Evolutionary conservation across 495 filamentous ascomycete species (phyloP), one percentile per base, ranked within the genome.

Genomic region (Trichoderma asperelloides): DNA sequence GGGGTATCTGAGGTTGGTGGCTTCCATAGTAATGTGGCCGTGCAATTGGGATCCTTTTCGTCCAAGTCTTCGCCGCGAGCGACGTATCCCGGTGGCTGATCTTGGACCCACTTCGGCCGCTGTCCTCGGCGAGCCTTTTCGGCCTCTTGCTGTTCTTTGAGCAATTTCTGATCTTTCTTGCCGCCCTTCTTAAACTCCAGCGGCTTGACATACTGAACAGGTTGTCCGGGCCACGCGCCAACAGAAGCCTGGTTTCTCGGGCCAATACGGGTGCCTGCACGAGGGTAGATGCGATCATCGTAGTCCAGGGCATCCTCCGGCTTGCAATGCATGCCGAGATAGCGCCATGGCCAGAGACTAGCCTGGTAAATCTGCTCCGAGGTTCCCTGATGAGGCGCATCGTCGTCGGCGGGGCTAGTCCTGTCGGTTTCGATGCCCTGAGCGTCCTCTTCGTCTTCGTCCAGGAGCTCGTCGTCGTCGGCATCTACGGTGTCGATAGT

Each of bases 281-380:
- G 89, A 23, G 95, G 95, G 71, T 97, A 98, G 68, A 98, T 98
- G 63, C 96, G 90, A 76, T 99, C 95, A 71, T 99, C 96, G 73
- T 96, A 96, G 73, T 99, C 96, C 18, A 99, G 79, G 4, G 91
- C 95, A 81, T 99, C 95, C 78, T 99, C 95, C 13, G 96, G 90
- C 67, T 91, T 88, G 76, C 95, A 97, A 78, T 99, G 96, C 67
- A 96, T 92, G 2, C 95, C 95, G 18, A 98, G 79, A 73, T 99
- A 99, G 66, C 95, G 87, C 77, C 95, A 97, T 21, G 93, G 95
- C 95, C 95, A 99, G 77, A 96, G 85, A 71, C 89, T 91, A 45
- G 93, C 92, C 69, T 96, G 90, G 66, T 93, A 90, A 41, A 92
- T 88, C 74, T 98, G 96, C 74, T 96, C 96, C 62, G 88, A 87